Evolutionary conservation across 2,329 filamentous ascomycete species (phyloP).

Genomic region (Alternaria arbusti): DNA sequence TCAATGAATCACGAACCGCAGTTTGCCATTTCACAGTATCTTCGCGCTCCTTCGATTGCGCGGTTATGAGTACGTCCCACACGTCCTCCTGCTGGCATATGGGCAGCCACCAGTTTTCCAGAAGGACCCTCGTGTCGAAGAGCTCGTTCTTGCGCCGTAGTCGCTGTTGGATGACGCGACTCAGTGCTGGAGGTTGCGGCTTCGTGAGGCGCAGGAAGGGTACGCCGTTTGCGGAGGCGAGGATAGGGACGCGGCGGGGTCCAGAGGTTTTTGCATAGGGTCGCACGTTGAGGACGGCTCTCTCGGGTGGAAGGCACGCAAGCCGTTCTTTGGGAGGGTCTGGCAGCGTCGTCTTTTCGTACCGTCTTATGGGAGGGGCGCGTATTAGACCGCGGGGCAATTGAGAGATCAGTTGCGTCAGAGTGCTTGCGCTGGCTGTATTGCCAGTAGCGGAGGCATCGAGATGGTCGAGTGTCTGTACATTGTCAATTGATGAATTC

Average conservation of each 20-base stretch:
- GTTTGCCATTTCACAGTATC: constrained; percentile 37
- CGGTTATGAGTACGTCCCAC: constrained; percentile 54
- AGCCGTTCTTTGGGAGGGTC: constrained; percentile 27
- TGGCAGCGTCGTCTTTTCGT: constrained; percentile 1
- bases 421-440: constrained; percentile 24
- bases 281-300: constrained; percentile 57
- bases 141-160: constrained; percentile 53
- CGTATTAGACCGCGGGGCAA: constrained; percentile 48
- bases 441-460: constrained; percentile 49
- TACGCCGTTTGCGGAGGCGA: constrained; percentile 62
- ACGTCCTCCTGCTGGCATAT: constrained; percentile 54
- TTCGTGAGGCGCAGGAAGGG: constrained; percentile 72
- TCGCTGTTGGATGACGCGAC: constrained; percentile 63
- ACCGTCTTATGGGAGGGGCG: constrained; percentile 9
- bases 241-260: constrained; percentile 63
- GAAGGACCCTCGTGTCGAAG: constrained; percentile 46
- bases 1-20: constrained; percentile 27
- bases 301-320: constrained; percentile 45
- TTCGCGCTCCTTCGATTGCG: constrained; percentile 11
- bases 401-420: constrained; percentile 46
- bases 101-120: constrained; percentile 52
- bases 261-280: constrained; percentile 59
- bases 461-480: constrained; percentile 52
- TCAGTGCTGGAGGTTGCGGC: constrained; percentile 67
- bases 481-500: constrained; percentile 11